Percentiles rank a stretch among this genome's conserved stretches.
These are phyloP conservation scores for Pleomassaria siparia DNA, from an alignment of 2,329 filamentous ascomycete genomes.

Conservation along the genomic window DNA sequence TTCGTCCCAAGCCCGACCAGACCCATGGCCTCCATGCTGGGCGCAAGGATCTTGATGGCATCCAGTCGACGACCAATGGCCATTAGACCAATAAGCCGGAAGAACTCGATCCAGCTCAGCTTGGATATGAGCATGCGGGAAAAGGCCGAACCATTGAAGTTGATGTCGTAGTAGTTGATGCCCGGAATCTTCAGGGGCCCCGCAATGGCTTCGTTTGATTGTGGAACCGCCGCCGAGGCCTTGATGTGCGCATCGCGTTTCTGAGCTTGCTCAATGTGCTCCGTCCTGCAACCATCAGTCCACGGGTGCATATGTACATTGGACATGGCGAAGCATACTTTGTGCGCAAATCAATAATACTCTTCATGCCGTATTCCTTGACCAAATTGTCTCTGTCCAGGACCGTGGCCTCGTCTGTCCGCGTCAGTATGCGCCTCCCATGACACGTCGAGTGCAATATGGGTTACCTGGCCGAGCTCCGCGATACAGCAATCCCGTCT, in stretches of 20 bases:
- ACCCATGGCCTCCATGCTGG: constrained; percentile 70
- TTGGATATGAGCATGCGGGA: constrained; percentile 68
- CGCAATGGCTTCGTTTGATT: constrained; percentile 54
- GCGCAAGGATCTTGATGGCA: constrained; percentile 69
- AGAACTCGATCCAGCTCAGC: constrained; percentile 66
- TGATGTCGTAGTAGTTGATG: constrained; percentile 66
- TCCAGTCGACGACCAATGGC: constrained; percentile 66
- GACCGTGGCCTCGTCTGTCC: constrained; percentile 68
- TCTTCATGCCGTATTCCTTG: constrained; percentile 64
- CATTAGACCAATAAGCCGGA: constrained; percentile 65
- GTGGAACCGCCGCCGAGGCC: constrained; percentile 46
- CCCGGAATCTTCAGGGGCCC: constrained; percentile 64
- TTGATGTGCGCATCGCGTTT: constrained; percentile 57
- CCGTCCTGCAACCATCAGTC: constrained; percentile 60
- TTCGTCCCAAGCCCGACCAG: constrained; percentile 70
- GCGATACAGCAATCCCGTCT: constrained; percentile 33
- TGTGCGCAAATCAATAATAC: constrained; percentile 77
- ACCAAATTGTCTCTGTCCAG: constrained; percentile 63
- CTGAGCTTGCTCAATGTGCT: constrained; percentile 68
- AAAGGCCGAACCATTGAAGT: constrained; percentile 72
- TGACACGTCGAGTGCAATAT: neutral
- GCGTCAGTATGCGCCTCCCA: neutral
- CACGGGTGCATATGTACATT: constrained; percentile 1
- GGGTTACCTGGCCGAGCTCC: constrained; percentile 40
- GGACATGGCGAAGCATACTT: constrained; percentile 52